Percentiles rank a stretch among this genome's conserved stretches.
phyloP scores from a whole-genome alignment of 2,329 filamentous ascomycete species.

The Amauroascus niger region DNA sequence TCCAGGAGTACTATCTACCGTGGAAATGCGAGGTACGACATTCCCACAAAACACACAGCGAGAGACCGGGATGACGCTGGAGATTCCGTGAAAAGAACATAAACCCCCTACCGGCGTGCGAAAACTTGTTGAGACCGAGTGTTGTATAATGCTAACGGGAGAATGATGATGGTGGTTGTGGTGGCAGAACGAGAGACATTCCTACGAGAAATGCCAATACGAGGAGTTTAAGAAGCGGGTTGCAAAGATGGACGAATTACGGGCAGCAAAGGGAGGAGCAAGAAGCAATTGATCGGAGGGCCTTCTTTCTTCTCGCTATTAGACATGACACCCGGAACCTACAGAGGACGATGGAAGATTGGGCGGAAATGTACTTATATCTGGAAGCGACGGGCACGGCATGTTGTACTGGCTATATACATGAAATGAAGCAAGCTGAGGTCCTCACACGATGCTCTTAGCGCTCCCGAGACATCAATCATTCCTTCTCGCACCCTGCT shows the following conservation, averaged over 20 bases:
- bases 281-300: constrained; percentile 60
- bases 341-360: not conserved
- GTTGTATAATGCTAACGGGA: not conserved
- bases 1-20: constrained; percentile 83
- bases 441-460: too few relatives aligned
- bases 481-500: too few relatives aligned
- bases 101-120: too few relatives aligned
- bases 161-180: too few relatives aligned
- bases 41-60: constrained; percentile 11
- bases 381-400: not conserved
- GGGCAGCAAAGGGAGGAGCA: constrained; percentile 70
- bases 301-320: too few relatives aligned
- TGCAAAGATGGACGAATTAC: constrained; percentile 94
- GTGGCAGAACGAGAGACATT: constrained; percentile 86
- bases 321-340: not conserved
- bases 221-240: constrained; percentile 98
- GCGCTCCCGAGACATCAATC: too few relatives aligned
- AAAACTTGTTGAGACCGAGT: too few relatives aligned
- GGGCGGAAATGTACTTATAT: not conserved
- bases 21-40: constrained; percentile 86
- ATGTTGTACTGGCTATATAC: not conserved
- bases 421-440: not conserved
- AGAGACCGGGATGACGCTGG: not conserved
- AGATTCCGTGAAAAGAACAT: too few relatives aligned
- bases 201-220: constrained; percentile 99